A percentile compares a stretch with the other conserved stretches of the same genome.
Conservation (phyloP, 441 rosid species). For the Brassica hybrid region DNA sequence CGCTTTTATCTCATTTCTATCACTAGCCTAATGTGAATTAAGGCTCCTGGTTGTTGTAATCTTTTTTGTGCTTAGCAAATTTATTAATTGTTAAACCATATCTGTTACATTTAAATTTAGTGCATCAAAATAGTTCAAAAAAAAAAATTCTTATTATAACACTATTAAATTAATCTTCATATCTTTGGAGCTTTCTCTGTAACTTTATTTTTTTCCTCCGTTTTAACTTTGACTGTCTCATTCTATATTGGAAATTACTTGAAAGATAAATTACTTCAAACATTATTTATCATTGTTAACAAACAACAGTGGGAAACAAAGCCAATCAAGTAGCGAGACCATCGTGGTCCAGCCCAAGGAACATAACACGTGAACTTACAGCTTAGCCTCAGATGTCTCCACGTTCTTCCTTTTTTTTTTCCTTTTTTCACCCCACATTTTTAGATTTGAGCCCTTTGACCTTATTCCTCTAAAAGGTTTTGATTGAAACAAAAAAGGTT, state of each 20-base stretch:
- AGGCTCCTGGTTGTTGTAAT: too few relatives aligned
- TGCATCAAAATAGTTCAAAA: too few relatives aligned
- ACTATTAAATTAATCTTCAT: not conserved
- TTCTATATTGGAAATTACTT: too few relatives aligned
- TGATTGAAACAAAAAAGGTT: not conserved
- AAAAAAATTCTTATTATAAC: not conserved
- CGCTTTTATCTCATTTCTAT: too few relatives aligned
- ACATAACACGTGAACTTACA: conserved; percentile 70
- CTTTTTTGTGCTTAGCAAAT: too few relatives aligned
- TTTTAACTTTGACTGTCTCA: too few relatives aligned
- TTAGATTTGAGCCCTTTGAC: conserved; percentile 36
- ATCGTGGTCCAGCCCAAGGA: conserved; percentile 54
- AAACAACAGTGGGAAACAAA: conserved; percentile 39
- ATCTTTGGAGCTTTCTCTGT: too few relatives aligned
- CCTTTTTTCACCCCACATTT: conserved; percentile 33
- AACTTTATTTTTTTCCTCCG: too few relatives aligned
- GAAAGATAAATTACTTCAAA: not conserved
- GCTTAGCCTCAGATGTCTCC: conserved; percentile 45
- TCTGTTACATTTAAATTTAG: too few relatives aligned
- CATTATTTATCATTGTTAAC: not conserved
- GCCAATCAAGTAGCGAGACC: conserved; percentile 48
- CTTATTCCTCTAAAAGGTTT: conserved; percentile 5
- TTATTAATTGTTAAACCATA: too few relatives aligned
- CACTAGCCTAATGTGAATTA: too few relatives aligned
- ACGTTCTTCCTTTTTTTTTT: conserved; percentile 36